Conservation (phyloP, 2,329 filamentous ascomycete genomes). For the Penicillium sclerotiorum region DNA sequence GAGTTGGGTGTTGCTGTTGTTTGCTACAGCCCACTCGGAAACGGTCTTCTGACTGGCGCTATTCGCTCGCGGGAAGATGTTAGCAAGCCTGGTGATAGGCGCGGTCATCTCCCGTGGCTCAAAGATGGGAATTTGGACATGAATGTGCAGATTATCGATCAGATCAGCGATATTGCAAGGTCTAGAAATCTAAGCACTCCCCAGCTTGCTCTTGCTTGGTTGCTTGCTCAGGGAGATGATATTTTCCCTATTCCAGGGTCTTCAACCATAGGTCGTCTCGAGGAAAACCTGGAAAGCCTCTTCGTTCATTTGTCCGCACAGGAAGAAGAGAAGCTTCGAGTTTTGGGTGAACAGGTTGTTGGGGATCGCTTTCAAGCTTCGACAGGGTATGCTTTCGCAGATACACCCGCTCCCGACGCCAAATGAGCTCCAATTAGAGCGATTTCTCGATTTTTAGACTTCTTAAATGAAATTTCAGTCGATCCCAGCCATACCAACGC, state of each 20-base stretch:
- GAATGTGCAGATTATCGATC: slow-evolving; percentile 58
- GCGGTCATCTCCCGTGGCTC: slow-evolving; percentile 53
- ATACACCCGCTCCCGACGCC: slow-evolving; percentile 17
- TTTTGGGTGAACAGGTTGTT: slow-evolving; percentile 5
- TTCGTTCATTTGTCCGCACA: slow-evolving; percentile 16
- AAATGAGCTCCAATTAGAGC: no score
- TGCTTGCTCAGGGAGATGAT: slow-evolving; percentile 62
- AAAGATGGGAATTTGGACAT: slow-evolving; percentile 56
- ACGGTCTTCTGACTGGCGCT: slow-evolving; percentile 48
- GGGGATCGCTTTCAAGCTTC: slow-evolving; percentile 18
- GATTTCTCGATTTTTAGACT: background rate
- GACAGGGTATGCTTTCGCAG: slow-evolving; percentile 19
- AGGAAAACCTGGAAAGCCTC: slow-evolving; percentile 44
- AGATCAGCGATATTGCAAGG: slow-evolving; percentile 52
- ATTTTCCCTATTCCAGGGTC: slow-evolving; percentile 64
- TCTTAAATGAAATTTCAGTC: background rate
- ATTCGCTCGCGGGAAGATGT: slow-evolving; percentile 45
- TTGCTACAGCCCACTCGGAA: slow-evolving; percentile 46
- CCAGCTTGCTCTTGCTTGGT: slow-evolving; percentile 66
- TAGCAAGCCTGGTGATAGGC: slow-evolving; percentile 47
- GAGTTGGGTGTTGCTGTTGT: slow-evolving; percentile 45
- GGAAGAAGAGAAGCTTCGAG: slow-evolving; percentile 18
- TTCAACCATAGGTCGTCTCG: slow-evolving; percentile 49
- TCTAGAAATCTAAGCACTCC: slow-evolving; percentile 58
- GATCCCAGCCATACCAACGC: background rate